Evolutionary conservation across 176 grass and related monocot species (phyloP), one percentile per base, ranked within the genome.

Genomic region (Phoenix roebelenii): DNA sequence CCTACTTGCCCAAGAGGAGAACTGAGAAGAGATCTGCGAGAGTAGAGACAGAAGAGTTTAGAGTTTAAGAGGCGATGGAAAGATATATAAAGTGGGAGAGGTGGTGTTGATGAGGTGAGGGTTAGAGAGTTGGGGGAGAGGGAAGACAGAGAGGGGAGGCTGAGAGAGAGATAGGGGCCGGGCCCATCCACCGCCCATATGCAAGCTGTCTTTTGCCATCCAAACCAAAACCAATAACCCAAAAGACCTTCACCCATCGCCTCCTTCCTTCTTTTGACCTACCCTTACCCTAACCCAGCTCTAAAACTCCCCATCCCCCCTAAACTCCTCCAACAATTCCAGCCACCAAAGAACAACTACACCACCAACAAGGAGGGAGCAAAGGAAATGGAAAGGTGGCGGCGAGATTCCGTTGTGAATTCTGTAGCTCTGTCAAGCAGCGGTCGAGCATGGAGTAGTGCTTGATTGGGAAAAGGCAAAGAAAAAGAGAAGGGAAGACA

Each of bases 401-500:
- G 35, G 35, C 35, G 1, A 44, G 35, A 44, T 44, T 44, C 35
- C 1, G 10, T 9, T 9, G 35, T 9, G 35, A 44, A 12, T 44
- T 44, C 35, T 2, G 35, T 10, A 14, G 7, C 35, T 44, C 5
- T 12, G 35, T 44, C 35, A 9, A 44, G 35, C 35, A 44, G 35
- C 1, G 7, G 35, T 44, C 35, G 35, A 44, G 35, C 35, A 2
- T 14, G 35, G 3, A 14, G 35, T 10, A 3, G 35, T 44, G 35
- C 35, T 14, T 44, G 35, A 44, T 44, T 44, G 35, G 9, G 9
- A 44, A 65, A 80, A 79, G 78, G 65, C 49, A 70, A 57, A 61
- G 66, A 25, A 72, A 68, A 72, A 39, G 76, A 83, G 49, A 49
- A 64, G 54, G 52, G 64, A 64, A 74, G 55, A 57, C 52, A 68